A percentile compares a stretch with the other conserved stretches of the same genome.
These are phyloP conservation scores for Chytriomyces sp. DNA, from an alignment of 192 early-diverging fungal genomes.

Conservation along the genomic window DNA sequence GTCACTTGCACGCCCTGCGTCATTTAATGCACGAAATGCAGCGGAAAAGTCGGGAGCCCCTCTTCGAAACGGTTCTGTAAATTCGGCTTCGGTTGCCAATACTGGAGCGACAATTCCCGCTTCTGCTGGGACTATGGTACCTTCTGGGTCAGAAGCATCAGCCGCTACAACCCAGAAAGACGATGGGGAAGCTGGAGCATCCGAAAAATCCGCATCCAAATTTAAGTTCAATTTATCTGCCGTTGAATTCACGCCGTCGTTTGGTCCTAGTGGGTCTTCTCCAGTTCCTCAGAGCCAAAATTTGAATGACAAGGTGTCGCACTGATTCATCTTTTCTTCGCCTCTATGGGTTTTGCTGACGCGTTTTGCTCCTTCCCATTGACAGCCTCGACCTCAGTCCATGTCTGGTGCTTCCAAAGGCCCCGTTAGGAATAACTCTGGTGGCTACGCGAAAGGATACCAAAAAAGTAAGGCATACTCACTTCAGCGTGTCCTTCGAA, in stretches of 20 bases:
- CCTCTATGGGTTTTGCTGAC: too few species aligned
- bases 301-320: neutral
- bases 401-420: slow-evolving; percentile 16
- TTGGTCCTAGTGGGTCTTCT: slow-evolving; percentile 5
- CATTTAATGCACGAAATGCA: slow-evolving; percentile 9
- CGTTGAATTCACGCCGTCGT: slow-evolving; percentile 47
- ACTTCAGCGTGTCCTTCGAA: neutral
- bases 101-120: too few species aligned
- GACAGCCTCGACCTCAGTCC: slow-evolving; percentile 32
- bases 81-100: too few species aligned
- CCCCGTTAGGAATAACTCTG: slow-evolving; percentile 22
- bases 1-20: neutral
- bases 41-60: slow-evolving; percentile 1
- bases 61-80: neutral
- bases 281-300: slow-evolving; percentile 6
- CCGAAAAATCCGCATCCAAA: slow-evolving; percentile 21
- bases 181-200: neutral
- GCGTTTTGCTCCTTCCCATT: too few species aligned
- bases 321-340: neutral
- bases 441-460: slow-evolving; percentile 31
- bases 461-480: slow-evolving; percentile 25
- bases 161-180: slow-evolving; percentile 1
- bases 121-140: neutral
- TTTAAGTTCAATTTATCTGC: slow-evolving; percentile 56
- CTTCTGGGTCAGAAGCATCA: too few species aligned